Percentiles rank a stretch among this genome's conserved stretches.
Conservation (phyloP, 768 basidiomycete species). For the Psilocybe tampanensis region DNA sequence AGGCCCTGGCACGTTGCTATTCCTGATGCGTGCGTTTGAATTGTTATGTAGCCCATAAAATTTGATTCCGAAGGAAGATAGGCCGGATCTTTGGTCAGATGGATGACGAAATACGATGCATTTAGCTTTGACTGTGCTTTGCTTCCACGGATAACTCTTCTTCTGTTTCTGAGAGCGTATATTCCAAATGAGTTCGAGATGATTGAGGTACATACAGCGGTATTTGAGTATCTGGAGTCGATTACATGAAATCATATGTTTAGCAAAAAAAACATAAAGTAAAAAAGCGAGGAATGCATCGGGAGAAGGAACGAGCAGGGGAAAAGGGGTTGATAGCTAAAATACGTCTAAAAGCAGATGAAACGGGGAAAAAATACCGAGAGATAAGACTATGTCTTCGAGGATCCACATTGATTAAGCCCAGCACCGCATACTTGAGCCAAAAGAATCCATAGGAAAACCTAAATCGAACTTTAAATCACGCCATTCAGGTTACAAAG, state of each 20-base stretch:
- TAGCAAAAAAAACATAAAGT: neutral
- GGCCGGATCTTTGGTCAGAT: constrained; percentile 11
- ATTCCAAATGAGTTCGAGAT: neutral
- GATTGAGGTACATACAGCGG: neutral
- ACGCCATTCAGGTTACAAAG: constrained; percentile 5
- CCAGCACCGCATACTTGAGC: constrained; percentile 91
- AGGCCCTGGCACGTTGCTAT: no score
- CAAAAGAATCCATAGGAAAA: constrained; percentile 79
- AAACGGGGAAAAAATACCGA: constrained; percentile 8
- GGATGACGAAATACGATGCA: neutral
- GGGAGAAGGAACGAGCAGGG: neutral
- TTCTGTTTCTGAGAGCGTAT: neutral
- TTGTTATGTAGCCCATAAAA: neutral
- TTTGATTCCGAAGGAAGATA: constrained; percentile 5
- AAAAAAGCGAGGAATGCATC: neutral
- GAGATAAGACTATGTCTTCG: constrained; percentile 14
- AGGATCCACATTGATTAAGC: constrained; percentile 54
- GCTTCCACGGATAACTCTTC: neutral
- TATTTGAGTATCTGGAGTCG: neutral
- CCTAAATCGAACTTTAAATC: constrained; percentile 34
- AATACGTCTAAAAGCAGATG: neutral
- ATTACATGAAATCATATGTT: neutral
- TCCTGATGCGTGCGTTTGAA: no score
- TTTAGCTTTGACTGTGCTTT: neutral
- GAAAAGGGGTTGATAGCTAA: constrained; percentile 1